Evolutionary conservation across 345 rosid species (phyloP).

Genomic region (Dipteronia sinensis): DNA sequence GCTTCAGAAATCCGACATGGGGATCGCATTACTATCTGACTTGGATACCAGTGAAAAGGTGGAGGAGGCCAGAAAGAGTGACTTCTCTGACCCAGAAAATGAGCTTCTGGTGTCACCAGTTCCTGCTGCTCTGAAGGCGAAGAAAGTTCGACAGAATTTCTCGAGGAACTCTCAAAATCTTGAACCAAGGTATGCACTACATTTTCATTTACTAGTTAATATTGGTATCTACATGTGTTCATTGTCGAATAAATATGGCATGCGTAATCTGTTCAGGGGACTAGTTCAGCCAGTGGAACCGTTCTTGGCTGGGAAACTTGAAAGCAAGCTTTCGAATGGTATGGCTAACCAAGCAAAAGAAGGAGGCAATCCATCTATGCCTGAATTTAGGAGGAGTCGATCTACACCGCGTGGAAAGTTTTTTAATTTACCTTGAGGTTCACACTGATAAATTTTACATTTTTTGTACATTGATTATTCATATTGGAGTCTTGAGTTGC

Average conservation of each 20-base stretch:
- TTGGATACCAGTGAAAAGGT: constrained; percentile 47
- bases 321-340: constrained; percentile 46
- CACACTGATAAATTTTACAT: not conserved
- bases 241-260: not conserved
- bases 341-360: constrained; percentile 41
- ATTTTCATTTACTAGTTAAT: too few relatives aligned
- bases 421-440: constrained; percentile 44
- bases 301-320: constrained; percentile 39
- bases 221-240: not conserved
- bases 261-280: constrained; percentile 43
- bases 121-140: constrained; percentile 39
- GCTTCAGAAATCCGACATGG: constrained; percentile 54
- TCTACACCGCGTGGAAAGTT: constrained; percentile 76
- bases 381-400: constrained; percentile 69
- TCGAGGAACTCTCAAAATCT: constrained; percentile 53
- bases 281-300: constrained; percentile 45
- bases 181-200: constrained; percentile 61
- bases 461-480: constrained; percentile 36
- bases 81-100: constrained; percentile 74
- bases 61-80: constrained; percentile 62
- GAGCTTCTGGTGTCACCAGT: constrained; percentile 51
- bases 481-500: constrained; percentile 15
- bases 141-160: constrained; percentile 52
- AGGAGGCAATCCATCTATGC: constrained; percentile 44
- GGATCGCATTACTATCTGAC: constrained; percentile 46